phyloP scores from a whole-genome alignment of 2,329 filamentous ascomycete species.

The Botrytis medusae region DNA sequence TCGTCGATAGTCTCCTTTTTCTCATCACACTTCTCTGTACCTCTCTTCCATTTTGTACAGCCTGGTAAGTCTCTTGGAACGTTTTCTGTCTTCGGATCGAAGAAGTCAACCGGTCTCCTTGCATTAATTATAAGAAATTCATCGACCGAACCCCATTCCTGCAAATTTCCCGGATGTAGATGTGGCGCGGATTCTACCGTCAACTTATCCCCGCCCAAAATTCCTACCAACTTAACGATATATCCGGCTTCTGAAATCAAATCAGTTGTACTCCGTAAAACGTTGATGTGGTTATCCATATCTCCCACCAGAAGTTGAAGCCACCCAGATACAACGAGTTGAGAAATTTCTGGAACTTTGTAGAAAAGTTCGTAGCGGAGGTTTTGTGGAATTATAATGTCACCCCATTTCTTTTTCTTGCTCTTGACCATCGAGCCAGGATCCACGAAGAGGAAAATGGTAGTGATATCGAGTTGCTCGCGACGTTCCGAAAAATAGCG shows the following conservation, averaged over 20 bases:
- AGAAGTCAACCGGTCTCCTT: neutral
- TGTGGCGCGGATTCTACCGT: neutral
- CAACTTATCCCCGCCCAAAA: slow-evolving; percentile 9
- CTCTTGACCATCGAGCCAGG: neutral
- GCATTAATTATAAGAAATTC: slow-evolving; percentile 2
- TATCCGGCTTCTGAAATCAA: neutral
- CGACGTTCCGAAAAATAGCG: neutral
- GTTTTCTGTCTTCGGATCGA: neutral
- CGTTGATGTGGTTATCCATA: neutral
- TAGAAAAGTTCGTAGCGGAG: slow-evolving; percentile 9
- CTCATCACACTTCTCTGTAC: neutral
- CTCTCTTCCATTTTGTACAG: neutral
- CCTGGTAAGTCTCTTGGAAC: neutral
- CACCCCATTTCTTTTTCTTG: neutral
- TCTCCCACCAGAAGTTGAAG: neutral
- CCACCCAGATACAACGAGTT: slow-evolving; percentile 1
- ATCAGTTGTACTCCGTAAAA: neutral
- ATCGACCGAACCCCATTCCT: neutral
- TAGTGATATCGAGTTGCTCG: neutral
- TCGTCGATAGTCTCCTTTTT: neutral
- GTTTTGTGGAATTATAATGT: neutral
- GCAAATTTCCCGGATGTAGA: neutral
- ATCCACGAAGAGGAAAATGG: neutral
- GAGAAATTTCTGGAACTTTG: neutral
- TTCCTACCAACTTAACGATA: neutral